Evolutionary conservation across 2,329 filamentous ascomycete species (phyloP).

Genomic region (Colletotrichum falcatum): DNA sequence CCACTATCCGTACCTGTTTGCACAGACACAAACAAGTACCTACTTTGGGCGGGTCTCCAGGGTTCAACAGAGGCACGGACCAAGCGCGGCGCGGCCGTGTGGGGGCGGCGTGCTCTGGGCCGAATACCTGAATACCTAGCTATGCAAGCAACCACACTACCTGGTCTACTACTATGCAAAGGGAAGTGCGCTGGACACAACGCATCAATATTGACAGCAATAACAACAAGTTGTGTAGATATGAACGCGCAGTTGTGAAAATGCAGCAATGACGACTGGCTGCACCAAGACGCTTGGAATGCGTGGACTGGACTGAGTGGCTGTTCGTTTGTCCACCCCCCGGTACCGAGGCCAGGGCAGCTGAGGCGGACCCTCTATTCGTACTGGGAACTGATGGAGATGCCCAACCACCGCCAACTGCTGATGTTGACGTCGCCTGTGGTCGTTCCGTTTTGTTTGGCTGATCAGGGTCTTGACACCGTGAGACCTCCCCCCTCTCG

Average conservation of each 20-base stretch:
- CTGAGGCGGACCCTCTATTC: neutral
- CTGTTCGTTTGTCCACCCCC: neutral
- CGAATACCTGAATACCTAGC: neutral
- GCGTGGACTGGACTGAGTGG: neutral
- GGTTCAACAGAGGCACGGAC: conserved; percentile 11
- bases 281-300: neutral
- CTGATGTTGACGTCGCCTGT: conserved; percentile 12
- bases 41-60: neutral
- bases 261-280: conserved; percentile 3
- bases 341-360: neutral
- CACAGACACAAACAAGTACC: neutral
- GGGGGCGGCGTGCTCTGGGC: neutral
- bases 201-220: neutral
- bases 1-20: neutral
- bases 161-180: neutral
- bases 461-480: conserved; percentile 7
- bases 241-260: neutral
- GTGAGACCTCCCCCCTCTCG: neutral
- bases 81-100: neutral
- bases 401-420: conserved; percentile 32
- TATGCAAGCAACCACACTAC: neutral
- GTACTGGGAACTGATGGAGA: conserved; percentile 12
- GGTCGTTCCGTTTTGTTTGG: conserved; percentile 8
- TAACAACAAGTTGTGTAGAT: neutral
- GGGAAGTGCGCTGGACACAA: neutral